Evolutionary conservation across 164 flowering plant genomes (phyloP).

Genomic region (Sedum album): DNA sequence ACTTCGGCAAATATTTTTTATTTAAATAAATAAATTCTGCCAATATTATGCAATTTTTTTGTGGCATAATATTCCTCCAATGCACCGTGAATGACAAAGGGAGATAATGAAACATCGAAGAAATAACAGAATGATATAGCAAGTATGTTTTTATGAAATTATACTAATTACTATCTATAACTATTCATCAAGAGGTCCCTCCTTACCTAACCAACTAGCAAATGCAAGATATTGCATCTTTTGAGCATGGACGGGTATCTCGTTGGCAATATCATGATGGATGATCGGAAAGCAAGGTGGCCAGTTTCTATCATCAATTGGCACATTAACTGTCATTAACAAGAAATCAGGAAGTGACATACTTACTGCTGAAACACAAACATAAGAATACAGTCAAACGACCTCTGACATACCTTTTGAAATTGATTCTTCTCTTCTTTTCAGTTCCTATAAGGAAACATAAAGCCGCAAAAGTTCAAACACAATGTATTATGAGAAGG

Average conservation of each 20-base stretch:
- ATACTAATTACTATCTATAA: neutral
- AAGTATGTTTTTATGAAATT: too few relatives aligned
- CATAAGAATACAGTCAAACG: neutral
- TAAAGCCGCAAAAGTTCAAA: neutral
- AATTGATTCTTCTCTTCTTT: conserved; percentile 87
- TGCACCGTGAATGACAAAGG: neutral
- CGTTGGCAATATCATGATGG: conserved; percentile 95
- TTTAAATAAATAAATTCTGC: too few relatives aligned
- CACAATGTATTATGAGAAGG: neutral
- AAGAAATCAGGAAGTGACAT: conserved; percentile 4
- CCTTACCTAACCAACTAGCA: conserved; percentile 98
- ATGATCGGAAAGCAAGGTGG: conserved; percentile 95
- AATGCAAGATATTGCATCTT: conserved; percentile 94
- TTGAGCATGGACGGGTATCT: conserved; percentile 92
- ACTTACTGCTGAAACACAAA: neutral
- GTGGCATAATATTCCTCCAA: neutral
- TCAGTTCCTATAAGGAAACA: conserved; percentile 50
- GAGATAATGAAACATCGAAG: neutral
- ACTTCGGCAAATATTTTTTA: too few relatives aligned
- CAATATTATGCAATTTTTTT: neutral
- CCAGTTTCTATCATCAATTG: conserved; percentile 79
- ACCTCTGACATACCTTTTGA: conserved; percentile 36
- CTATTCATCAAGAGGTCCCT: neutral
- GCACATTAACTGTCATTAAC: conserved; percentile 62
- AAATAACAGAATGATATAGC: neutral